Evolutionary conservation across 345 rosid genomes (phyloP).

Genomic region (Draba incana): DNA sequence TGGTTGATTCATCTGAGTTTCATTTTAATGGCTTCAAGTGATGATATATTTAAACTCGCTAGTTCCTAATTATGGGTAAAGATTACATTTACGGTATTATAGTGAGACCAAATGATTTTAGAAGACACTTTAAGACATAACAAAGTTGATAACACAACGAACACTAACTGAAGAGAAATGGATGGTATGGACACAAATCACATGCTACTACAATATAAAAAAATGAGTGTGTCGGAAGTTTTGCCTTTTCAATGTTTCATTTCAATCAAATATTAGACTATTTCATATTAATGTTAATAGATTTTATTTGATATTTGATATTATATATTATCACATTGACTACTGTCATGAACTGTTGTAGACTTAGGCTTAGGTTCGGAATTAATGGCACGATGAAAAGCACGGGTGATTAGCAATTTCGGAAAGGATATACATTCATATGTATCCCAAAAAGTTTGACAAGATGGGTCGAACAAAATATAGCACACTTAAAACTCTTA

Average conservation of each 20-base stretch:
- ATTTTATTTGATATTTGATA: background rate
- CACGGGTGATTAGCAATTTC: conserved; percentile 21
- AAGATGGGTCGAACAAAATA: conserved; percentile 29
- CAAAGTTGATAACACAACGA: conserved; percentile 1
- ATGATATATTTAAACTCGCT: conserved; percentile 11
- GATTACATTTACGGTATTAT: background rate
- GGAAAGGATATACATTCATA: conserved; percentile 27
- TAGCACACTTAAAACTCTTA: conserved; percentile 7
- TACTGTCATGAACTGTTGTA: conserved; percentile 16
- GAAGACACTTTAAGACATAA: conserved; percentile 20
- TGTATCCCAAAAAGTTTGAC: conserved; percentile 30
- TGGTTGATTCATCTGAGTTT: conserved; percentile 9
- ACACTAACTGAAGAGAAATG: conserved; percentile 17
- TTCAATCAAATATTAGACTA: conserved; percentile 4
- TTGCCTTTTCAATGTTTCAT: conserved; percentile 14
- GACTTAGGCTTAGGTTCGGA: conserved; percentile 29
- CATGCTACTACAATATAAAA: conserved; percentile 30
- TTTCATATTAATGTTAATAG: background rate
- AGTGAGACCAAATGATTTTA: conserved; percentile 23
- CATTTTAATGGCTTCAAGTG: conserved; percentile 16
- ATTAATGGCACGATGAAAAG: conserved; percentile 31
- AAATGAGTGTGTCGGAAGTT: conserved; percentile 32
- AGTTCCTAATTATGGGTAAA: conserved; percentile 1
- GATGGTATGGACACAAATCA: conserved; percentile 28
- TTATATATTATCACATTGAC: conserved; percentile 17